Evolutionary conservation across 805 yeast species (phyloP), one percentile per base, ranked within the genome.

Genomic region (Priceomyces haplophilus): DNA sequence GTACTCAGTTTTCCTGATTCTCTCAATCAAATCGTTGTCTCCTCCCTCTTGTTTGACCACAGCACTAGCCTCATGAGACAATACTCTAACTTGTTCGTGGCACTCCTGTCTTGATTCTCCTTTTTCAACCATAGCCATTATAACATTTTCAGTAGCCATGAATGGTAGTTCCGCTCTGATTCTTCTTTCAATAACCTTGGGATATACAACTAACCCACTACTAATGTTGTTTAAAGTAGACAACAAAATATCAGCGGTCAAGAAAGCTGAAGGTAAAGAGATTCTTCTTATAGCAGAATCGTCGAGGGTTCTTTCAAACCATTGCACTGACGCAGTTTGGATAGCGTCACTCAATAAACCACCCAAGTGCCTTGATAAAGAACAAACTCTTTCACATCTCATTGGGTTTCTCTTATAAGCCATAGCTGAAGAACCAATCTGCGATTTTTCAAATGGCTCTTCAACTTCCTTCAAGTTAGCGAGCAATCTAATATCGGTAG

Each of bases 331-430:
- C 6, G 98, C 95, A 38, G 99, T 93, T 70, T 88, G 93, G 55
- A 91, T 86, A 41, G 97, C 95, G 67, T 93, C 98, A 61, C 77
- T 88, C 72, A 85, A 86, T 54, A 89, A 73, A 13, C 96, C 85
- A 51, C 96, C 96, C 68, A 93, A 68, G 67, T 91, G 98, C 75
- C 99, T 87, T 16, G 98, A 82, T 53, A 93, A 78, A n/a, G 99
- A 93, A 73, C 99, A 93, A 46, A 93, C 97, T 69, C 99, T 83
- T 75, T 93, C 99, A 62, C 91, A 85, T 75, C 99, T 85, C 99
- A 93, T 93, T 68, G 99, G 99, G 73, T 93, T 93, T 74, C 99
- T 85, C 80, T 93, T 93, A 77, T 93, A 93, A 23, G 99, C 99
- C 99, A 93, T 93, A 34, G 99, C 99, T 43, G 88, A 79, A 10